Evolutionary conservation across 495 filamentous ascomycete genomes (phyloP), one percentile per base, ranked within the genome.

Genomic region (Tuber brumale): DNA sequence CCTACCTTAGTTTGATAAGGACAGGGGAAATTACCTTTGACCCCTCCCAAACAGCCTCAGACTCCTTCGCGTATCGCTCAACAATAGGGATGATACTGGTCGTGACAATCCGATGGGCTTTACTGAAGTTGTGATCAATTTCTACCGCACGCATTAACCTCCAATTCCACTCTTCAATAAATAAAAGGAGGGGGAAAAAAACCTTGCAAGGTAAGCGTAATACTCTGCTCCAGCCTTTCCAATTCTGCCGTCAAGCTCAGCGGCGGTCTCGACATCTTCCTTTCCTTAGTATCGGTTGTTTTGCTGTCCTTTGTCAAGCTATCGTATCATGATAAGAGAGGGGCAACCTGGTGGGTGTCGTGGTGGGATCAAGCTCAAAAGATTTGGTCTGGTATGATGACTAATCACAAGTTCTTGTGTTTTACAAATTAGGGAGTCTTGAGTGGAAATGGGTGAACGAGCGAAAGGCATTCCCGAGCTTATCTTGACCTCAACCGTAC

Each of bases 91-190:
- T 86, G 72, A 99, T 97, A 77, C 91, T 97, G 0, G 92, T 91
- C 16, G 95, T 98, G 51, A 99, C 94, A 74, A 98, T 97, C 72
- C 94, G 92, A 84, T 99, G 95, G 35, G 95, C 94, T 82, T 93
- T 93, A 85, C 92, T 97, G 85, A 99, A 99, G 81, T 99, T 99
- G 84, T 93, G 91, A 84, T 99, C 95, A 85, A 99, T 99, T 85
- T 99, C 95, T 97, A 76, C 1, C 57, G 16, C 27, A 66, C 12
- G 27, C 12, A 31, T 66, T 35, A 66, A 31, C 31, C 57, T 6
- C 51, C 51, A 1, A 31, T 61, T 31, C n/a, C 12, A 18, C 51
- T 27, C 27, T 61, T 31, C 9, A 31, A 14, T 51, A 23, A 48
- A 18, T 23, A n/a, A 37, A n/a, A 72, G 23, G 41, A 51, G 51